phyloP scores from a whole-genome alignment of 495 filamentous ascomycete genomes.

The Penicillium paxilli region DNA sequence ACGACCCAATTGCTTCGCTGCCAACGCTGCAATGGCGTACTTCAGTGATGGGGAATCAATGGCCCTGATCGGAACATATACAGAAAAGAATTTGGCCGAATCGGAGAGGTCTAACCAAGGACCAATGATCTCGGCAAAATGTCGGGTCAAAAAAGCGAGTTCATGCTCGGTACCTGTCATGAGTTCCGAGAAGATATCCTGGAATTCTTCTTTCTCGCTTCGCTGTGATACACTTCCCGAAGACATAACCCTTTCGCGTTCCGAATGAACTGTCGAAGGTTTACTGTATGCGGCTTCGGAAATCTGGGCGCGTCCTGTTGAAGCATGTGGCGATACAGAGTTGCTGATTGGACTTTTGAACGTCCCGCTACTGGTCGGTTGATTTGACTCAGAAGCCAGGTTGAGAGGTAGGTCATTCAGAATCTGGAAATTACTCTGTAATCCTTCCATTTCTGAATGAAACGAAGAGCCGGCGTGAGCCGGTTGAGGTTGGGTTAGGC shows the following conservation, averaged over 20 bases:
- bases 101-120: constrained; percentile 45
- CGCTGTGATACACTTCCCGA: constrained; percentile 25
- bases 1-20: constrained; percentile 43
- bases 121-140: constrained; percentile 36
- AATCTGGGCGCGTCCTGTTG: background rate
- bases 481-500: background rate
- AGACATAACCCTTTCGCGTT: constrained; percentile 5
- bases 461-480: background rate
- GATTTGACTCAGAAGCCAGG: background rate
- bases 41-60: constrained; percentile 33
- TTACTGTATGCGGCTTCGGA: constrained; percentile 2
- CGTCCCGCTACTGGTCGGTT: background rate
- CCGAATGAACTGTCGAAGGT: constrained; percentile 3
- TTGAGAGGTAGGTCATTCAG: background rate
- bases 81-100: constrained; percentile 37
- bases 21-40: constrained; percentile 38
- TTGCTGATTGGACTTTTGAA: background rate
- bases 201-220: constrained; percentile 38
- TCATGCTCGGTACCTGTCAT: constrained; percentile 44
- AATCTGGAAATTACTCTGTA: background rate
- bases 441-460: background rate
- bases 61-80: constrained; percentile 39
- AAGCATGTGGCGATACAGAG: constrained; percentile 14
- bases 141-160: constrained; percentile 37
- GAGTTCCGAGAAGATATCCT: constrained; percentile 43